phyloP scores from a whole-genome alignment of 2,329 filamentous ascomycete genomes.

The Epichloe gansuensis region DNA sequence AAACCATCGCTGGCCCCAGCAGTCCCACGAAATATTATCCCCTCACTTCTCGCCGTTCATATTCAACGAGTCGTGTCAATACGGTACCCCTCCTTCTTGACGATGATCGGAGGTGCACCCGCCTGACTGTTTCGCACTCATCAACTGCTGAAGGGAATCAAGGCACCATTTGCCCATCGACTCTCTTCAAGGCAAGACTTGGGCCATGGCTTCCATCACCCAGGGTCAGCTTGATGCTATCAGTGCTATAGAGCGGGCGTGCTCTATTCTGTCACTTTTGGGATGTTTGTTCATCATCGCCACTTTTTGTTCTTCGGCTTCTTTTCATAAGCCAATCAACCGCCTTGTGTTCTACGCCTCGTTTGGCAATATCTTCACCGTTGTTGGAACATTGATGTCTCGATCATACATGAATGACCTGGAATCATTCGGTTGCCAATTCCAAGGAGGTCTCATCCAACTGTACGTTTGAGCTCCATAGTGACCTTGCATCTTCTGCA shows the following conservation, averaged over 20 bases:
- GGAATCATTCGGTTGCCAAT: slow-evolving; percentile 47
- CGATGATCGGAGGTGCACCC: not conserved
- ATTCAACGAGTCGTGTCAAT: not conserved
- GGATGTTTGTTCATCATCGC: slow-evolving; percentile 60
- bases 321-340: slow-evolving; percentile 80
- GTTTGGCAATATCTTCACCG: slow-evolving; percentile 68
- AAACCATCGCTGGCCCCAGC: not conserved
- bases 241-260: slow-evolving; percentile 51
- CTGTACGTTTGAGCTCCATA: slow-evolving; percentile 42
- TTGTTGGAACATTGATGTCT: slow-evolving; percentile 64
- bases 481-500: too few relatives aligned
- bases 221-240: slow-evolving; percentile 39
- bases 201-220: slow-evolving; percentile 6
- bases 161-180: not conserved
- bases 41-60: not conserved
- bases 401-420: slow-evolving; percentile 41
- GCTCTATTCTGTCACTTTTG: slow-evolving; percentile 58
- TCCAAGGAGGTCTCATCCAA: slow-evolving; percentile 71
- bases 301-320: slow-evolving; percentile 55
- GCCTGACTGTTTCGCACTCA: not conserved
- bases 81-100: not conserved
- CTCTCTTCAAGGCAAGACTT: not conserved
- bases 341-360: slow-evolving; percentile 74
- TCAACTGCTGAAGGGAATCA: not conserved
- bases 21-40: not conserved